Conservation (phyloP, 1,284 basidiomycete species). For the Sanghuangporus sanghuang region DNA sequence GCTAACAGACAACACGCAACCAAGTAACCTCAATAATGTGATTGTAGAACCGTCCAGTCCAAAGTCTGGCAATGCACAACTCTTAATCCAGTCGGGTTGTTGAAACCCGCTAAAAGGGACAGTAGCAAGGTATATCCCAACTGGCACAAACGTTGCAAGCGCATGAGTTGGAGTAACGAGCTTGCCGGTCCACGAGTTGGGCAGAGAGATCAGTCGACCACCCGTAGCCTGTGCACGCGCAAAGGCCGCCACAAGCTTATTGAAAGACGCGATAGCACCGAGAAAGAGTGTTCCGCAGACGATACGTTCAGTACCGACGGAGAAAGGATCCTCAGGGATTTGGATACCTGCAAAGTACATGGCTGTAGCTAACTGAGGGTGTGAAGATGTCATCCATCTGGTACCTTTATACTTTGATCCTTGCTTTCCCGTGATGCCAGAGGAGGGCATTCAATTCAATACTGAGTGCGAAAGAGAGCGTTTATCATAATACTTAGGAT, state of each 20-base stretch:
- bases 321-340: not conserved
- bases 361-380: not conserved
- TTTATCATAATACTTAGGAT: too few relatives aligned
- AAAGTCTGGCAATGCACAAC: conserved; percentile 24
- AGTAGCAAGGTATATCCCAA: conserved; percentile 24
- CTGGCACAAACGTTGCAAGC: conserved; percentile 22
- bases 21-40: conserved; percentile 22
- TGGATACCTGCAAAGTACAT: conserved; percentile 4
- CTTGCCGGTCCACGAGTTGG: conserved; percentile 23
- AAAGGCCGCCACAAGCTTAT: not conserved
- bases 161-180: conserved; percentile 28
- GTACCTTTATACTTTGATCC: not conserved
- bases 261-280: not conserved
- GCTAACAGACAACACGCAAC: conserved; percentile 23
- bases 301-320: not conserved
- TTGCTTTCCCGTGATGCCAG: not conserved
- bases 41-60: conserved; percentile 20
- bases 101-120: conserved; percentile 26
- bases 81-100: conserved; percentile 30
- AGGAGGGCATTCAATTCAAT: not conserved
- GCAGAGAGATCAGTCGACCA: conserved; percentile 19
- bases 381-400: not conserved
- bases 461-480: not conserved
- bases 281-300: not conserved
- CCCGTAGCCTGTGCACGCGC: conserved; percentile 18